Evolutionary conservation across 1,284 basidiomycete species (phyloP), one percentile per base, ranked within the genome.

Genomic region (Sanghuangporus sanghuang): DNA sequence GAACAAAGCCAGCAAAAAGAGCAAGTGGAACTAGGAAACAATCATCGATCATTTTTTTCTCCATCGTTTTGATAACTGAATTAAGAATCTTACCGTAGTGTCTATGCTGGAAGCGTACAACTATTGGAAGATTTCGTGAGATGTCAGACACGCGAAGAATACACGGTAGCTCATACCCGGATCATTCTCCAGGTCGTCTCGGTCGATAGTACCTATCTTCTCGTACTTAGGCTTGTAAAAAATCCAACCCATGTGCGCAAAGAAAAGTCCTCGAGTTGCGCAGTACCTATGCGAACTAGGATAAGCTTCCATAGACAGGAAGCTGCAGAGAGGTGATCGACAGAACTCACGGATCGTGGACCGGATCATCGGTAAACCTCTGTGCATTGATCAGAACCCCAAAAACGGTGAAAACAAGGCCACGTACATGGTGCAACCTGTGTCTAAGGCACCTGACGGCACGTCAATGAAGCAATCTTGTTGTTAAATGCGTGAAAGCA

Each of bases 181-280:
- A 71, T 93, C 91, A 21, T 73, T 76, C 18, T 90, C 84, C n/a
- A 93, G 77, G 69, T 93, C 90, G 39, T 83, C 81, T 55, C 80
- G 77, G 64, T 93, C 89, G 27, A 93, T 82, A 2, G 84, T 72
- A 38, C 79, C 76, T 75, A 93, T 78, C 38, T 84, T 78, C 46
- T 83, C 78, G 68, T 93, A 92, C 6, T 73, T 81, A 0, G 88
- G 85, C 71, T 91, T 90, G 75, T 80, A 86, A 72, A 93, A 93
- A 69, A 93, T 92, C 90, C 91, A 93, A 8, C 91, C 92, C 77
- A 92, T 84, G 68, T 93, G 91, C 4, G 89, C 87, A 71, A 85
- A 91, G 60, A 89, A 78, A 0, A 93, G 73, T 0, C 91, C 90
- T 48, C 81, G 79, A 0, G 88, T 89, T 0, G 90, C 90, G 5